A percentile compares a stretch with the other conserved stretches of the same genome.
Conservation (phyloP, 352 stramenopile genomes). For the Pythium rhizo-oryzae region DNA sequence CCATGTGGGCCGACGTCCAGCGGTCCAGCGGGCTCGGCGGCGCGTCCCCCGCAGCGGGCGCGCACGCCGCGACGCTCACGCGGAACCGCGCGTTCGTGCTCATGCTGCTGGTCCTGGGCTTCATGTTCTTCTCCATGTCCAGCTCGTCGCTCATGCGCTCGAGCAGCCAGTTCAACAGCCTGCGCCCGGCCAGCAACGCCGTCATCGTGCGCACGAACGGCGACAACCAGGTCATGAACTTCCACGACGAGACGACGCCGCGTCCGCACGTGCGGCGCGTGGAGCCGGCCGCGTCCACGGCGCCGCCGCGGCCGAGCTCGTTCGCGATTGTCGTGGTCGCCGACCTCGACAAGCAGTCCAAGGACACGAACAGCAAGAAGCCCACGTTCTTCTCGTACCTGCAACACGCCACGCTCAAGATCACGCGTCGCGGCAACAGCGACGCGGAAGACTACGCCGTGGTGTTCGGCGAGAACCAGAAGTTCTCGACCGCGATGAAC, state of each 20-base stretch:
- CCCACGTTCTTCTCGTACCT: slow-evolving; percentile 91
- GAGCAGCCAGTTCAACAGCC: slow-evolving; percentile 10
- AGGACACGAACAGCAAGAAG: slow-evolving; percentile 88
- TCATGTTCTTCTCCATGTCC: slow-evolving; percentile 71
- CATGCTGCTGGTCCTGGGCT: slow-evolving; percentile 46
- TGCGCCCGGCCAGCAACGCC: slow-evolving; percentile 18
- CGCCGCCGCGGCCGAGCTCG: slow-evolving; percentile 47
- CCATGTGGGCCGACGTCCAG: slow-evolving; percentile 60
- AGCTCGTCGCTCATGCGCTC: slow-evolving; percentile 40
- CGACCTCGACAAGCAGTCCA: slow-evolving; percentile 95
- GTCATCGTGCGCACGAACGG: slow-evolving; percentile 21
- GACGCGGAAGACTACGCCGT: slow-evolving; percentile 61
- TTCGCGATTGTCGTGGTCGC: slow-evolving; percentile 93
- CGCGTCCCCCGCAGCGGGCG: slow-evolving; percentile 25
- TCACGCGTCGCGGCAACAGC: slow-evolving; percentile 40
- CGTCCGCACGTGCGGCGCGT: slow-evolving; percentile 14
- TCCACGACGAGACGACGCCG: slow-evolving; percentile 21
- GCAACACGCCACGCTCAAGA: slow-evolving; percentile 89
- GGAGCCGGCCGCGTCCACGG: slow-evolving; percentile 1
- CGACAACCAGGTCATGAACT: slow-evolving; percentile 27
- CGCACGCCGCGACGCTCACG: slow-evolving; percentile 40
- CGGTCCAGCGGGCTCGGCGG: slow-evolving; percentile 29
- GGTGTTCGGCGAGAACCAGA: slow-evolving; percentile 63
- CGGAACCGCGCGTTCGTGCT: slow-evolving; percentile 54
- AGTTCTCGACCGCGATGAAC: slow-evolving; percentile 88